Percentiles rank a stretch among this genome's conserved stretches.
phyloP scores from a whole-genome alignment of 176 grass and related monocot species.

The Avena sativa region DNA sequence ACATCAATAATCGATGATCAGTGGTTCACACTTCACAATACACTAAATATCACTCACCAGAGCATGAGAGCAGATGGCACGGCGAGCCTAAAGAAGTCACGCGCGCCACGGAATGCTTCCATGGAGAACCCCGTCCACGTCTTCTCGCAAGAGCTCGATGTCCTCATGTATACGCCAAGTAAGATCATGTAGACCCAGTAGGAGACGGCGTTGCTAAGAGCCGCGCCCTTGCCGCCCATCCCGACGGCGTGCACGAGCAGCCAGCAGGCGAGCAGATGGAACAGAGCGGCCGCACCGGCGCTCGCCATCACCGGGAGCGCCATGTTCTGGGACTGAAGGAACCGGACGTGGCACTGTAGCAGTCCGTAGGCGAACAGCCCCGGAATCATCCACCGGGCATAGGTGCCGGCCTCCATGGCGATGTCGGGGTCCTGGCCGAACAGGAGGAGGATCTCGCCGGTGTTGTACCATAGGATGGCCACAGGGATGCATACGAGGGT shows the following conservation, averaged over 20 bases:
- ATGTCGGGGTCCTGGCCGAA: constrained; percentile 51
- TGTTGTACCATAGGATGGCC: constrained; percentile 40
- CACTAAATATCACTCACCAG: neutral
- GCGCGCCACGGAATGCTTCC: constrained; percentile 3
- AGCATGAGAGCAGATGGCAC: constrained; percentile 43
- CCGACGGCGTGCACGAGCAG: neutral
- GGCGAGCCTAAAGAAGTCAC: constrained; percentile 19
- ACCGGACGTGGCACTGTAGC: constrained; percentile 29
- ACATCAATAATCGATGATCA: neutral
- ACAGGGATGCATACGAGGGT: constrained; percentile 43
- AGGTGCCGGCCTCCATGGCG: constrained; percentile 47
- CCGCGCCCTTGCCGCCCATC: constrained; percentile 7
- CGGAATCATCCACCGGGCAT: constrained; percentile 56
- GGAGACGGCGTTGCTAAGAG: constrained; percentile 25
- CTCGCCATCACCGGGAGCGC: neutral
- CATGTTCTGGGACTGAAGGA: constrained; percentile 19
- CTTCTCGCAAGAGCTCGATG: neutral
- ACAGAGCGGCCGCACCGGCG: neutral
- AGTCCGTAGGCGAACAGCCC: constrained; percentile 43
- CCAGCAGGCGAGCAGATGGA: constrained; percentile 15
- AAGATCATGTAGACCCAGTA: constrained; percentile 31
- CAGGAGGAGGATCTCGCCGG: constrained; percentile 48
- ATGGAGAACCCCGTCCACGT: constrained; percentile 41
- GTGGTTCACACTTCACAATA: neutral
- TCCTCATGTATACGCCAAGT: constrained; percentile 21